Percentiles rank a stretch among this genome's conserved stretches.
Conservation (phyloP, 78 protist genomes). For the Dictyostelium capitatum region DNA sequence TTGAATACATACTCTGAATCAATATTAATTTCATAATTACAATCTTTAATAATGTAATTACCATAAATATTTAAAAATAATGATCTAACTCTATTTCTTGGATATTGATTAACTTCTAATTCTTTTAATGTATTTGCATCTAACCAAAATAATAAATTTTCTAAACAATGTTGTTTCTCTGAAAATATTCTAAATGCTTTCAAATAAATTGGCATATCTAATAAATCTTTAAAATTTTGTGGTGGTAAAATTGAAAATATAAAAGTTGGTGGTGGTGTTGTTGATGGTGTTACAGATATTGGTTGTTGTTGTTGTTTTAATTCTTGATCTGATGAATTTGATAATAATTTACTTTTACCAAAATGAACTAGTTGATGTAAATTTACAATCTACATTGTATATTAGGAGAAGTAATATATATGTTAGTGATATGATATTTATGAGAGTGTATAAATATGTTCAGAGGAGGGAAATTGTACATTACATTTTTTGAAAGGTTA, state of each 20-base stretch:
- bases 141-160: conserved; percentile 62
- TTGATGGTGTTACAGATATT: background rate
- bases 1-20: conserved; percentile 47
- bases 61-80: conserved; percentile 50
- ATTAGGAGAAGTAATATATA: no score
- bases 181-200: conserved; percentile 76
- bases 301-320: conserved; percentile 1
- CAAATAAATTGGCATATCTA: conserved; percentile 41
- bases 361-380: conserved; percentile 74
- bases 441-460: background rate
- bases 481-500: conserved; percentile 50
- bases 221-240: conserved; percentile 30
- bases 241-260: conserved; percentile 14
- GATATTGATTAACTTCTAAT: conserved; percentile 28
- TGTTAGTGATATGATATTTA: background rate
- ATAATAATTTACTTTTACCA: conserved; percentile 29
- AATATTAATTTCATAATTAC: conserved; percentile 60
- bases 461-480: background rate
- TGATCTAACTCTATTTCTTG: conserved; percentile 25
- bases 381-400: conserved; percentile 28
- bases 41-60: conserved; percentile 37
- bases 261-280: background rate
- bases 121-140: conserved; percentile 47
- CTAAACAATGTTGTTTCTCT: conserved; percentile 77
- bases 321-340: background rate